Evolutionary conservation across 2,329 filamentous ascomycete species (phyloP).

Genomic region (Aspergillus pseudoviridinutans): DNA sequence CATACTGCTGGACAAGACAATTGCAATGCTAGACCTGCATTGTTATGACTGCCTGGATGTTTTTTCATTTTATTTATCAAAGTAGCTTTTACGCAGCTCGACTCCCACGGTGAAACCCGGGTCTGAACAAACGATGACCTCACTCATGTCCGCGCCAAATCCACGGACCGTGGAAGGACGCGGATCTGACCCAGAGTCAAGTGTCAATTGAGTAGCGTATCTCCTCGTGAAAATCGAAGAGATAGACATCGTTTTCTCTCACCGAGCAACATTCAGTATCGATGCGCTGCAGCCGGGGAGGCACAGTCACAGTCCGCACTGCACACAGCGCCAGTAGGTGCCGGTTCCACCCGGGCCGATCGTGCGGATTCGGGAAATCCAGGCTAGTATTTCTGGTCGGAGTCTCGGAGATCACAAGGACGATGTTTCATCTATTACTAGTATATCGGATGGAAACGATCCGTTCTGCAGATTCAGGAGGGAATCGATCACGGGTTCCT

Average conservation of each 20-base stretch:
- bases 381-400: neutral
- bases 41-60: too few species aligned
- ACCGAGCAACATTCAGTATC: neutral
- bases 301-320: too few species aligned
- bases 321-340: too few species aligned
- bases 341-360: too few species aligned
- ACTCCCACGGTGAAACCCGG: neutral
- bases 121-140: constrained; percentile 15
- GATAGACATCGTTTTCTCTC: neutral
- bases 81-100: neutral
- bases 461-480: too few species aligned
- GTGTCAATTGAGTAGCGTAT: neutral
- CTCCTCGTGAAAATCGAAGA: neutral
- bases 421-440: neutral
- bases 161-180: neutral
- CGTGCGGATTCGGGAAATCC: neutral
- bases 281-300: too few species aligned
- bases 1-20: neutral
- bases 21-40: neutral
- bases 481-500: neutral
- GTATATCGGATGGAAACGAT: neutral
- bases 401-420: neutral
- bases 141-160: neutral
- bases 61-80: neutral
- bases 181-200: neutral